Conservation (phyloP, 163 green algal species). For the Volvox carteri region DNA sequence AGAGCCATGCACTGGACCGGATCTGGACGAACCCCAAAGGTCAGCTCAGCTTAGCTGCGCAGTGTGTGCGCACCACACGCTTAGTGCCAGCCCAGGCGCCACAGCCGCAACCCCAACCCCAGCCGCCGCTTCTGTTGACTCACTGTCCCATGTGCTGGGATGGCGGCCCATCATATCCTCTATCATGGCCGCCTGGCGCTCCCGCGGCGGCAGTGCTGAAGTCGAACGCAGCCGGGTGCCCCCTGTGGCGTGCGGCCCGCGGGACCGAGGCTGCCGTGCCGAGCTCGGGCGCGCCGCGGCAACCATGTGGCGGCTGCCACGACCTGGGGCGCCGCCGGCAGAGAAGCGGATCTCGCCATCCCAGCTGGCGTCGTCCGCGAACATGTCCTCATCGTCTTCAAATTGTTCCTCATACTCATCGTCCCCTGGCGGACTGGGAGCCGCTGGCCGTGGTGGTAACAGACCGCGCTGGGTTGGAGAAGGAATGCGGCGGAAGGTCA, state of each 20-base stretch:
- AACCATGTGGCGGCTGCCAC: not conserved
- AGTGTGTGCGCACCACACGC: no score
- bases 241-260: not conserved
- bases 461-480: not conserved
- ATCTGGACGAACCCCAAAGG: no score
- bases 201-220: constrained; percentile 44
- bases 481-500: constrained; percentile 25
- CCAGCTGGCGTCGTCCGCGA: constrained; percentile 45
- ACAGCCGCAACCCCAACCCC: constrained; percentile 52
- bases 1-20: no score
- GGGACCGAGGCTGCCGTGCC: constrained; percentile 5
- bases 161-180: constrained; percentile 56
- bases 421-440: not conserved
- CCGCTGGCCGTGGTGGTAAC: not conserved
- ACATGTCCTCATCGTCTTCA: constrained; percentile 30
- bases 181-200: constrained; percentile 51
- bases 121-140: constrained; percentile 21
- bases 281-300: not conserved
- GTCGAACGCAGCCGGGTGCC: constrained; percentile 10
- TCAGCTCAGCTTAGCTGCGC: no score
- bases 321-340: not conserved
- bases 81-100: no score
- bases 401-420: constrained; percentile 18
- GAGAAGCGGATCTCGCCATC: constrained; percentile 23
- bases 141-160: constrained; percentile 61